Evolutionary conservation across 805 yeast genomes (phyloP), one percentile per base, ranked within the genome.

Genomic region (Lachancea cidri): DNA sequence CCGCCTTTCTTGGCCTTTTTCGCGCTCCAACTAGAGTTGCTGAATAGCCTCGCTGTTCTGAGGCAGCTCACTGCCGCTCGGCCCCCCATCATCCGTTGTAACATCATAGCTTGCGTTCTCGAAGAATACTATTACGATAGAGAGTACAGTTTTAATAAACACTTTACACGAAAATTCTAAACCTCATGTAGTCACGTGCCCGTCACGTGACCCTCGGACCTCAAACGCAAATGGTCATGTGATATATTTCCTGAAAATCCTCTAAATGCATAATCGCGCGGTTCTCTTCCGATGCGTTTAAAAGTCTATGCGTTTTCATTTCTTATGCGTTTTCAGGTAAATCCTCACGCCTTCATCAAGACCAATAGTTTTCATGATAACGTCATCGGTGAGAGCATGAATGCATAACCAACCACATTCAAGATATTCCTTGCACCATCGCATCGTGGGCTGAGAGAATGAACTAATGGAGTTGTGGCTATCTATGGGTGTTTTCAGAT

Each of bases 1-100:
- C 48, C 50, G 3, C 39, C 44, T 29, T 37, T 31, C 24, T 35
- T 36, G 25, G 37, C 34, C 33, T 44, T 44, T 34, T 44, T 44
- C 9, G 35, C 33, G n/a, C 22, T 35, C 24, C 7, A 7, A 11
- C 9, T 11, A 22, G 27, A 22, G 27, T 11, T 6, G 17, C 25
- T 29, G 19, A 35, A 25, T n/a, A 11, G 3, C 13, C 38, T 24
- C 4, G 32, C 14, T 7, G 27, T 11, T 22, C 11, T 7, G 11
- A 22, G 27, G 27, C 11, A 22, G 27, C 27, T 22, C 11, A 11
- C 9, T 22, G 27, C 11, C 9, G 11, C 11, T 22, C 11, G 27
- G 27, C 27, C 9, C 27, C 27, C 27, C 27, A 22, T 7, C 27
- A 22, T 11, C 9, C 7, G 11, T 11, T 7, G 27, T 22, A 22